Base-by-base conservation (phyloP, 768 basidiomycete species). In the Cubamyces sp. region DNA sequence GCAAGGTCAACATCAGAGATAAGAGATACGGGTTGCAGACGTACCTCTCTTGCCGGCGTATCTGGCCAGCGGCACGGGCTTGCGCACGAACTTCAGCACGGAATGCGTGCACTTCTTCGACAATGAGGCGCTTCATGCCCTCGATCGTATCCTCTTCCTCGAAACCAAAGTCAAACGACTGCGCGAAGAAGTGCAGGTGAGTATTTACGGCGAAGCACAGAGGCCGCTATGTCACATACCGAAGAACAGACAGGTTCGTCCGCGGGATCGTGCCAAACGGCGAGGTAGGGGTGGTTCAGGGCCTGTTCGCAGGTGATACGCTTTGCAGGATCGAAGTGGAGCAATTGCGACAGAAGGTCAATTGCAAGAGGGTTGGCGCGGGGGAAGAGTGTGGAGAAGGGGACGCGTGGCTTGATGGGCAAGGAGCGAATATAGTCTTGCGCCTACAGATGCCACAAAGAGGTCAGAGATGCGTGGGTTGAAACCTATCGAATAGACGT, bases 361-460 rank as follows among this genome's bases (percentile, higher is more conserved):
- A 98, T 91, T 1, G 96, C 95, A 26, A 91, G 83, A 1, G 96
- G 93, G 73, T 97, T 97, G 14, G 96, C 97, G 51, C 88, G 85
- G 1, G 97, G 97, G 82, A 94, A 98, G 26, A 98, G 82, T 30
- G 90, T 91, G 26, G 88, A 84, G 78, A 98, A 98, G 0, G 92
- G 89, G 23, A 98, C 92, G 26, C 94, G 87, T 26, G 96, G 94
- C 76, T 95, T 95, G 81, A 96, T 98, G 23, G 97, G 97, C 28
- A 99, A 82, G 25, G 95, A 97, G 54, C 97, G 91, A 70, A 99
- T 99, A 73, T 99, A 99, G 70, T 97, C 94, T 80, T 96, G 95
- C 0, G 94, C 94, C 93, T 95, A 70, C 19, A 34, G 9, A 15
- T 28, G 8, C 8, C 8, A 14, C n/a, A 34, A 46, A 3, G 9